Evolutionary conservation across 495 filamentous ascomycete species (phyloP).

Genomic region (Hyaloscypha variabilis): DNA sequence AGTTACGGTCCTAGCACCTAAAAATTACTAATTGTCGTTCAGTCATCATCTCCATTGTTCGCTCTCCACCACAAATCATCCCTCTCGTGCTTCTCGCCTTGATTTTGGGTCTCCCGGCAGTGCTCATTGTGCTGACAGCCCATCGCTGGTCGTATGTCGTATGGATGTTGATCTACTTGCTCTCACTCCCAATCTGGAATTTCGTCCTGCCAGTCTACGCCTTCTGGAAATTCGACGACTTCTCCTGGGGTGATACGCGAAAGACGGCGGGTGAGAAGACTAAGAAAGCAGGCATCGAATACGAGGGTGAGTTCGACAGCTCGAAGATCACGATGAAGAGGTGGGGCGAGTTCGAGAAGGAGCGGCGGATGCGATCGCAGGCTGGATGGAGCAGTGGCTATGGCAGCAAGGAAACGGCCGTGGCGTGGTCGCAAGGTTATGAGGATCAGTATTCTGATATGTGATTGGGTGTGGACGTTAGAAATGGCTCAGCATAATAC

Average conservation of each 20-base stretch:
- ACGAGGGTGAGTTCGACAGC: slow-evolving; percentile 96
- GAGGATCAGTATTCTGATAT: slow-evolving; percentile 30
- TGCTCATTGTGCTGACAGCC: slow-evolving; percentile 95
- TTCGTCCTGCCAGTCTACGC: slow-evolving; percentile 93
- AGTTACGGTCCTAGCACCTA: neutral
- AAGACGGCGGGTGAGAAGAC: slow-evolving; percentile 92
- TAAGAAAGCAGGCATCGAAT: slow-evolving; percentile 75
- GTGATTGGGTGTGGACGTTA: neutral
- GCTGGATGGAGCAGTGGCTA: slow-evolving; percentile 21
- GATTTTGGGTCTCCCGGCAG: slow-evolving; percentile 90
- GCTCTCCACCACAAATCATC: slow-evolving; percentile 84
- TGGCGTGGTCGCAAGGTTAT: slow-evolving; percentile 21
- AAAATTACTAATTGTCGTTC: slow-evolving; percentile 28
- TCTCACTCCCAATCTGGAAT: slow-evolving; percentile 97
- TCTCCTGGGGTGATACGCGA: slow-evolving; percentile 98
- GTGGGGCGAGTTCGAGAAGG: slow-evolving; percentile 95
- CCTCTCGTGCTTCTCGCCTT: slow-evolving; percentile 88
- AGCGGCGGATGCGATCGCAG: slow-evolving; percentile 29
- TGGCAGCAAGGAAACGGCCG: slow-evolving; percentile 21
- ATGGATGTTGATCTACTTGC: slow-evolving; percentile 96
- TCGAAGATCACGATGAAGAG: slow-evolving; percentile 98
- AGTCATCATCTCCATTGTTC: slow-evolving; percentile 87
- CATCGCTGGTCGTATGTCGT: slow-evolving; percentile 89
- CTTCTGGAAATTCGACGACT: slow-evolving; percentile 99
- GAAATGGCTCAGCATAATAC: neutral